phyloP scores from a whole-genome alignment of 2,329 filamentous ascomycete genomes.

The Ceratocystis variospora region DNA sequence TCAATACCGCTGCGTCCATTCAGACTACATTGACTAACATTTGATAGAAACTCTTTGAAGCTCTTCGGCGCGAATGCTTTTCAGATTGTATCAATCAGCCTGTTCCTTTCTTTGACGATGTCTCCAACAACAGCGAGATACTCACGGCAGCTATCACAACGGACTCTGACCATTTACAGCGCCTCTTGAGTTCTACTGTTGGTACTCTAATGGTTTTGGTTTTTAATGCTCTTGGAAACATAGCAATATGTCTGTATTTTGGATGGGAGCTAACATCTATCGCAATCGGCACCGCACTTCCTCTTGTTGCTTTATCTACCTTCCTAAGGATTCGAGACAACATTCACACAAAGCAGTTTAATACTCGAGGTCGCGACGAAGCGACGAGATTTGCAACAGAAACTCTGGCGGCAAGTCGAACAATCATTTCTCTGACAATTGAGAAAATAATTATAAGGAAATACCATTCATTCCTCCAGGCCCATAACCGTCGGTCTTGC shows the following conservation, averaged over 20 bases:
- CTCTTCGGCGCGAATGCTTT: conserved; percentile 25
- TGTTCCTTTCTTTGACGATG: conserved; percentile 25
- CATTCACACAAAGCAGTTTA: conserved; percentile 10
- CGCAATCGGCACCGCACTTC: conserved; percentile 28
- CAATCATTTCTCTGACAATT: conserved; percentile 24
- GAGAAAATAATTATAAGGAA: conserved; percentile 22
- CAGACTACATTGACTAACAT: neutral
- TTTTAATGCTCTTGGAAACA: conserved; percentile 25
- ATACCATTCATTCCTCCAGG: conserved; percentile 14
- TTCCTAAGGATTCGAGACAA: conserved; percentile 36
- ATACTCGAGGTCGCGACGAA: conserved; percentile 13
- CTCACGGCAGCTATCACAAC: conserved; percentile 23
- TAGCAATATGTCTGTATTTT: conserved; percentile 25
- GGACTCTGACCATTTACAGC: conserved; percentile 26
- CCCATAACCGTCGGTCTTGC: conserved; percentile 13
- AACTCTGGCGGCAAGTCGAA: conserved; percentile 16
- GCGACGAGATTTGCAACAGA: conserved; percentile 16
- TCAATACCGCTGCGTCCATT: neutral
- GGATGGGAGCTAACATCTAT: conserved; percentile 30
- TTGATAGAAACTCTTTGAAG: conserved; percentile 19
- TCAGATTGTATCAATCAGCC: conserved; percentile 24
- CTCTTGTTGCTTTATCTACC: conserved; percentile 27
- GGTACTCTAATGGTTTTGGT: conserved; percentile 24
- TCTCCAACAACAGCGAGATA: conserved; percentile 24
- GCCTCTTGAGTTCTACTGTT: conserved; percentile 26